Evolutionary conservation across 768 basidiomycete genomes (phyloP).

Genomic region (Calocera viscosa): DNA sequence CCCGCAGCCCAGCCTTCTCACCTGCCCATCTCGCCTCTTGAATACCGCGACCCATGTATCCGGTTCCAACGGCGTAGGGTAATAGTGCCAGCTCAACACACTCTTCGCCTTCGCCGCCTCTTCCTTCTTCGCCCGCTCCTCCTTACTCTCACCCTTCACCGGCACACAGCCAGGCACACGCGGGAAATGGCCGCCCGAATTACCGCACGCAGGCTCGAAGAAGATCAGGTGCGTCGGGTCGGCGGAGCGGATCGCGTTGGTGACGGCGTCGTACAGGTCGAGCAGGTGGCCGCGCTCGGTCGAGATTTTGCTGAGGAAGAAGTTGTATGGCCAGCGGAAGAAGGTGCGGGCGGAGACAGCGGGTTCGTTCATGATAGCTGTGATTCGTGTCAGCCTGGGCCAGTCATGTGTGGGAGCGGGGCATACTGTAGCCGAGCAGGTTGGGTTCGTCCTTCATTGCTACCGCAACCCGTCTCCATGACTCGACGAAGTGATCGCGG

Average conservation of each 20-base stretch:
- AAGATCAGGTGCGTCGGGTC: slow-evolving; percentile 2
- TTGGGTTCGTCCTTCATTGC: slow-evolving; percentile 4
- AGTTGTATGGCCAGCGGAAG: slow-evolving; percentile 4
- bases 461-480: not conserved
- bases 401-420: not conserved
- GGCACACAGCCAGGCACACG: not conserved
- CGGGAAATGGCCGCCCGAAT: slow-evolving; percentile 1
- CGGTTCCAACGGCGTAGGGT: slow-evolving; percentile 1
- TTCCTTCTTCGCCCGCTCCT: not conserved
- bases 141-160: slow-evolving; percentile 1
- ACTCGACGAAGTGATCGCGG: not conserved
- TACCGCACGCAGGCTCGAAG: slow-evolving; percentile 4
- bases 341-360: not conserved
- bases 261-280: not conserved
- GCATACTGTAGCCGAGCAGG: not conserved
- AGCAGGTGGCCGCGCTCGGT: slow-evolving; percentile 2
- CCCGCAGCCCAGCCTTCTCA: not conserved
- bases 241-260: not conserved
- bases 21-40: not conserved
- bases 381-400: not conserved
- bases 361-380: slow-evolving; percentile 5
- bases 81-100: slow-evolving; percentile 1
- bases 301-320: not conserved
- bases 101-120: slow-evolving; percentile 1
- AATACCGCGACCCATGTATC: slow-evolving; percentile 5